These are phyloP conservation scores for Boletellus deceptivus DNA, from an alignment of 1,284 basidiomycete genomes.

Conservation along the genomic window DNA sequence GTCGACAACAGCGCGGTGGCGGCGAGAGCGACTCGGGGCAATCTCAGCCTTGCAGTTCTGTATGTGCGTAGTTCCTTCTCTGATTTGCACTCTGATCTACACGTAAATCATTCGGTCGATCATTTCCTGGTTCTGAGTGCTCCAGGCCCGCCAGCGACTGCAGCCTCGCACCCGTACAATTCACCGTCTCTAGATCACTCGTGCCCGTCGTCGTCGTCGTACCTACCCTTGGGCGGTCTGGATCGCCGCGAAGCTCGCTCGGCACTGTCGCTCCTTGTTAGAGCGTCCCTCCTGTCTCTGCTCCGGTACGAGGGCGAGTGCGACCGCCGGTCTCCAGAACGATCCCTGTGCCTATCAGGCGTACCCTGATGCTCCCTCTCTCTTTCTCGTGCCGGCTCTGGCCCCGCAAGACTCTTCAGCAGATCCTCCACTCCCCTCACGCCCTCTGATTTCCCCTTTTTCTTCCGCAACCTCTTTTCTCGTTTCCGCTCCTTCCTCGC, in stretches of 20 bases:
- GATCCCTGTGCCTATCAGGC: constrained; percentile 13
- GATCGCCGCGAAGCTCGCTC: constrained; percentile 12
- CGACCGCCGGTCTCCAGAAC: constrained; percentile 13
- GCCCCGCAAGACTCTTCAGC: constrained; percentile 33
- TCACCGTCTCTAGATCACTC: constrained; percentile 3
- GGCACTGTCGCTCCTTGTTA: constrained; percentile 16
- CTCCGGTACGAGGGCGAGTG: constrained; percentile 11
- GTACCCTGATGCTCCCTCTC: constrained; percentile 6
- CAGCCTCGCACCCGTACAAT: not conserved
- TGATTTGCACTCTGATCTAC: constrained; percentile 1
- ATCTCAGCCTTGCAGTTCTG: no score
- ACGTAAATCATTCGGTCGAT: constrained; percentile 1
- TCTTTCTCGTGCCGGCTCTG: constrained; percentile 11
- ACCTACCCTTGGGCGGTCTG: not conserved
- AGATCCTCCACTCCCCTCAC: constrained; percentile 45
- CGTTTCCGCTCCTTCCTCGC: constrained; percentile 67
- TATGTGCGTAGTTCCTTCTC: not conserved
- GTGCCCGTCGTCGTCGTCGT: constrained; percentile 5
- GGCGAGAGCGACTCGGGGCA: no score
- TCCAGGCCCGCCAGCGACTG: not conserved
- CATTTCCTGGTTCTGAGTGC: not conserved
- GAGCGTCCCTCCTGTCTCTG: constrained; percentile 8
- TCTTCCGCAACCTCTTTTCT: constrained; percentile 54
- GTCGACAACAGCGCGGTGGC: no score
- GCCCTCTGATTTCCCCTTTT: constrained; percentile 40